A percentile compares a stretch with the other conserved stretches of the same genome.
These are phyloP conservation scores for Cyclostephanos tholiformis DNA, from an alignment of 108 stramenopile species.

Conservation along the genomic window DNA sequence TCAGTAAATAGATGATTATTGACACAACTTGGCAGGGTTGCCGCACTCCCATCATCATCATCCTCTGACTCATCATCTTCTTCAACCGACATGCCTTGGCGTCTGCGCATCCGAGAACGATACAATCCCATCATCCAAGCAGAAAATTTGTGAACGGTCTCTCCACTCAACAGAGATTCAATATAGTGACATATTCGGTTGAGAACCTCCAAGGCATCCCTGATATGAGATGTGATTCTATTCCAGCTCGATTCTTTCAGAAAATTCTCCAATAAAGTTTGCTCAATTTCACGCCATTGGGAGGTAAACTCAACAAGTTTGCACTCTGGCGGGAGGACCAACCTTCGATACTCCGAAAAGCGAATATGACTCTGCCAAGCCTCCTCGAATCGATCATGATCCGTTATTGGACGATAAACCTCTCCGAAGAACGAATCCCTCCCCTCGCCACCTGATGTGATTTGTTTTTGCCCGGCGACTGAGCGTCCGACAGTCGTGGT, in stretches of 20 bases:
- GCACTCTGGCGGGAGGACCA: conserved; percentile 77
- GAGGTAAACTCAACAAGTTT: conserved; percentile 58
- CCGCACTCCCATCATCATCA: conserved; percentile 45
- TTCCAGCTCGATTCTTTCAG: conserved; percentile 24
- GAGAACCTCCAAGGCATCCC: conserved; percentile 10
- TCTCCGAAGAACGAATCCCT: conserved; percentile 19
- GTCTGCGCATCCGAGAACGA: conserved; percentile 34
- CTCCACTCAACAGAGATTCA: conserved; percentile 22
- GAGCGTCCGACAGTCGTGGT: neutral
- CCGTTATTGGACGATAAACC: conserved; percentile 38
- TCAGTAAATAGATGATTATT: neutral
- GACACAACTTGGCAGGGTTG: conserved; percentile 8
- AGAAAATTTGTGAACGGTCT: conserved; percentile 22
- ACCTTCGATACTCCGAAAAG: conserved; percentile 50
- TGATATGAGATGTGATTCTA: conserved; percentile 10
- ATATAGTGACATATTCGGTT: conserved; percentile 3
- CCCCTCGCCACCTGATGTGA: conserved; percentile 2
- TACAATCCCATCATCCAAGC: conserved; percentile 37
- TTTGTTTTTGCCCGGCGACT: conserved; percentile 1
- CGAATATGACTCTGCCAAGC: conserved; percentile 58
- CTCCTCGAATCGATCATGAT: conserved; percentile 73
- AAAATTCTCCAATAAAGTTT: conserved; percentile 8
- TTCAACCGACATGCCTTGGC: conserved; percentile 28
- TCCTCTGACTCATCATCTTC: conserved; percentile 50
- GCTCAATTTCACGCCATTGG: conserved; percentile 13